phyloP scores from a whole-genome alignment of 2,329 filamentous ascomycete genomes.

The Diaporthe sp. region DNA sequence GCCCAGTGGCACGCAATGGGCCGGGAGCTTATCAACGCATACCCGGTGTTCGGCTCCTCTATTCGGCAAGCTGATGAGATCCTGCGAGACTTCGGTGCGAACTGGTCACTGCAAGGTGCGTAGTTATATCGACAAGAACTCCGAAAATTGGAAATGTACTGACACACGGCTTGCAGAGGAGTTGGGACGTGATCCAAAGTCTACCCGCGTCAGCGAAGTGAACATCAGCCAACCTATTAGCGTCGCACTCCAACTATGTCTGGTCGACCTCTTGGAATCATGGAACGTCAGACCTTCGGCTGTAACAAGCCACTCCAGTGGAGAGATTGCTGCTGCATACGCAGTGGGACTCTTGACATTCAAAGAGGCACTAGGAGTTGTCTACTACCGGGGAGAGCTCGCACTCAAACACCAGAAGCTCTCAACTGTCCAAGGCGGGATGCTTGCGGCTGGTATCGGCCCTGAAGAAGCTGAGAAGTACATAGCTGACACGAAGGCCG shows the following conservation, averaged over 20 bases:
- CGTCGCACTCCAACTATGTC: conserved; percentile 62
- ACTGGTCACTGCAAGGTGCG: conserved; percentile 44
- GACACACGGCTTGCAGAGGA: conserved; percentile 21
- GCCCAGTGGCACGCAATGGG: conserved; percentile 51
- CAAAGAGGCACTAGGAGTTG: neutral
- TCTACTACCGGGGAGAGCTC: neutral
- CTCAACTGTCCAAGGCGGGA: conserved; percentile 35
- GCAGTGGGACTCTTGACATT: conserved; percentile 45
- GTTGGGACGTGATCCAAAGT: conserved; percentile 39
- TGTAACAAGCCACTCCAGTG: conserved; percentile 56
- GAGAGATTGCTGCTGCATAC: conserved; percentile 59
- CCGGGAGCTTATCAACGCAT: conserved; percentile 42
- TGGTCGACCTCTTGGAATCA: conserved; percentile 54
- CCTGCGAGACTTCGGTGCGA: conserved; percentile 44
- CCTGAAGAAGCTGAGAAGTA: conserved; percentile 16
- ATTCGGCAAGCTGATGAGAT: conserved; percentile 44
- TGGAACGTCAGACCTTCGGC: conserved; percentile 49
- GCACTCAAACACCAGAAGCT: neutral
- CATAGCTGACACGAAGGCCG: neutral
- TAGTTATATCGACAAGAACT: neutral
- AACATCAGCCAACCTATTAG: conserved; percentile 55
- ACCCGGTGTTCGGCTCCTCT: conserved; percentile 41
- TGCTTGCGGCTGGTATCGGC: conserved; percentile 2
- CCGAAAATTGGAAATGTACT: neutral
- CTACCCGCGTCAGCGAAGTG: conserved; percentile 48